These are phyloP conservation scores for Xylariaceae sp. DNA, from an alignment of 2,329 filamentous ascomycete species.

Conservation along the genomic window DNA sequence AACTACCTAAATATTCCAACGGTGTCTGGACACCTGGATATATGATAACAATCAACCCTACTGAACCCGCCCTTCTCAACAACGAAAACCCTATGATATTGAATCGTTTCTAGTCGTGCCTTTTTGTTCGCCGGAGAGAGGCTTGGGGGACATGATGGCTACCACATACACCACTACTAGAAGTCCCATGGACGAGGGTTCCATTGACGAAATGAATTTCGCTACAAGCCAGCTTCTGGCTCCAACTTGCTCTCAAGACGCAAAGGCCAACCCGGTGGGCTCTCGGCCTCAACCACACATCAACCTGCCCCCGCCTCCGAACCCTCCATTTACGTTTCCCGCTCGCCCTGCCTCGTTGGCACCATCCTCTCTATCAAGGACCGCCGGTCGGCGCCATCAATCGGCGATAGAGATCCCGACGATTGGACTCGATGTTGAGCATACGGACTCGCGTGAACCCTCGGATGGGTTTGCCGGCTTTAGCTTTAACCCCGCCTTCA, in stretches of 20 bases:
- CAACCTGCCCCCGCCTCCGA: slow-evolving; percentile 50
- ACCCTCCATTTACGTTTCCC: slow-evolving; percentile 62
- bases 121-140: slow-evolving; percentile 31
- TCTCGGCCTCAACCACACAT: slow-evolving; percentile 34
- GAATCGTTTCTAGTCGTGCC: slow-evolving; percentile 24
- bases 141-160: slow-evolving; percentile 31
- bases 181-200: slow-evolving; percentile 30
- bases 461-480: slow-evolving; percentile 32
- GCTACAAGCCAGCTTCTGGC: slow-evolving; percentile 27
- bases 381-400: slow-evolving; percentile 46
- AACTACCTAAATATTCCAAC: slow-evolving; percentile 12
- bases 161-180: slow-evolving; percentile 36
- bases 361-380: slow-evolving; percentile 44
- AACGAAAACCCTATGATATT: slow-evolving; percentile 28
- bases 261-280: slow-evolving; percentile 26
- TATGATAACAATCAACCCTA: slow-evolving; percentile 18
- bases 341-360: slow-evolving; percentile 43
- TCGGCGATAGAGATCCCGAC: slow-evolving; percentile 44
- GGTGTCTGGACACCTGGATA: slow-evolving; percentile 19
- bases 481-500: slow-evolving; percentile 33
- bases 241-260: slow-evolving; percentile 29
- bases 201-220: slow-evolving; percentile 21
- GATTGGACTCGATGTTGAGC: slow-evolving; percentile 21
- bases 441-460: slow-evolving; percentile 14
- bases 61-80: slow-evolving; percentile 12